Conservation (phyloP, 2,329 filamentous ascomycete genomes). For the Epichloe sp. region DNA sequence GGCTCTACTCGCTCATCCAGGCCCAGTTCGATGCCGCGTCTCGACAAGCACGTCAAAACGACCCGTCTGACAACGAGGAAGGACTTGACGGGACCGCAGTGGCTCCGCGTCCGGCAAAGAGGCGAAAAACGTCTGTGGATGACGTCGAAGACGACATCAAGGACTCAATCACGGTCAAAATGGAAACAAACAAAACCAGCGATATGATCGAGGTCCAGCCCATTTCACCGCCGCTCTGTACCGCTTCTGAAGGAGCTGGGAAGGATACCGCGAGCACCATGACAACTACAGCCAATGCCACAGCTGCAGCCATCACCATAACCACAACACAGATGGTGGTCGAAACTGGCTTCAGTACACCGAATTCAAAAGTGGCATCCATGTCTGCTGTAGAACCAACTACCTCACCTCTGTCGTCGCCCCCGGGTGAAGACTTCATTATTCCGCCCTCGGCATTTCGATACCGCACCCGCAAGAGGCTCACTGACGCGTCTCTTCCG, state of each 20-base stretch:
- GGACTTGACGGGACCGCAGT: slow-evolving; percentile 10
- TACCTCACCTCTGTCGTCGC: slow-evolving; percentile 26
- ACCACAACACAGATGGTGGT: not conserved
- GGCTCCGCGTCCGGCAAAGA: slow-evolving; percentile 17
- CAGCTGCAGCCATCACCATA: not conserved
- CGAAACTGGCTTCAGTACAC: slow-evolving; percentile 6
- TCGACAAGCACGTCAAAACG: slow-evolving; percentile 19
- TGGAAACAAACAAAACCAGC: not conserved
- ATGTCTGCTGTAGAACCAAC: slow-evolving; percentile 11
- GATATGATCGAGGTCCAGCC: not conserved
- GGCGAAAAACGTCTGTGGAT: slow-evolving; percentile 17
- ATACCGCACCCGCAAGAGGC: slow-evolving; percentile 10
- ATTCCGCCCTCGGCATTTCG: slow-evolving; percentile 15
- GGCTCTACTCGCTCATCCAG: slow-evolving; percentile 60
- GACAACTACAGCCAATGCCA: slow-evolving; percentile 2
- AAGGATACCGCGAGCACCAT: slow-evolving; percentile 5
- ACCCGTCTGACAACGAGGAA: slow-evolving; percentile 12
- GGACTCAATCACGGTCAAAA: not conserved
- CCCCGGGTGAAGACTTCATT: slow-evolving; percentile 19
- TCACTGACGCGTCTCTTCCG: slow-evolving; percentile 12
- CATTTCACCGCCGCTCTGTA: not conserved
- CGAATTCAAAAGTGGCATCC: slow-evolving; percentile 3
- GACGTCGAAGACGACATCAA: not conserved
- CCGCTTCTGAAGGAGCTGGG: slow-evolving; percentile 1
- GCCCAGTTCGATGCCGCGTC: slow-evolving; percentile 47